Conservation (phyloP, 148 eudicot species). For the Diospyros lotus region DNA sequence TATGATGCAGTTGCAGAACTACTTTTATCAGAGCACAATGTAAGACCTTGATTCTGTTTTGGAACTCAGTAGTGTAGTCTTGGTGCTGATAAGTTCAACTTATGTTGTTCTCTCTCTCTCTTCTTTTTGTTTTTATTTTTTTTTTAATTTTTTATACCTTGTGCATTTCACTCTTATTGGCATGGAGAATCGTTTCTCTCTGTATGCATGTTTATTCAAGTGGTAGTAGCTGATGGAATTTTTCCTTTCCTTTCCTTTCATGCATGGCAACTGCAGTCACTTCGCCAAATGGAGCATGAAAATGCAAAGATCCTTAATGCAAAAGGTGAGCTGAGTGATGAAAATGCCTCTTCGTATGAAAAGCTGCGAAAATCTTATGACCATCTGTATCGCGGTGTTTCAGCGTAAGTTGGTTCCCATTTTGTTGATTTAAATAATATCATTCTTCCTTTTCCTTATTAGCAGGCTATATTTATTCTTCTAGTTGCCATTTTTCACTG, state of each 20-base stretch:
- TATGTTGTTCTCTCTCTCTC: neutral
- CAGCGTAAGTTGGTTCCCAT: conserved; percentile 61
- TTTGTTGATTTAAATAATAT: neutral
- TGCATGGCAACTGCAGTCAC: conserved; percentile 43
- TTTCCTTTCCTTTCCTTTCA: conserved; percentile 8
- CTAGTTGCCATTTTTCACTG: neutral
- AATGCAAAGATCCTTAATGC: conserved; percentile 87
- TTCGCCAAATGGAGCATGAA: conserved; percentile 94
- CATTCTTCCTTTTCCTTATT: too few relatives aligned
- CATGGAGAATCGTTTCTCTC: neutral
- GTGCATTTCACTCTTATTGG: neutral
- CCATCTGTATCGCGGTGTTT: conserved; percentile 78
- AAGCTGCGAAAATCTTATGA: conserved; percentile 94
- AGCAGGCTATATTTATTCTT: neutral
- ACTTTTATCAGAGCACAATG: conserved; percentile 81
- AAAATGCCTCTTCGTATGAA: conserved; percentile 81
- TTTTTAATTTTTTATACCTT: neutral
- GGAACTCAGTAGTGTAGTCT: neutral
- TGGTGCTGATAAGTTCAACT: neutral
- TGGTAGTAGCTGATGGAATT: conserved; percentile 8
- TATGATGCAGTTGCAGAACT: conserved; percentile 80
- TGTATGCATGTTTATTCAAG: neutral
- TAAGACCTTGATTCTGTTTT: conserved; percentile 35
- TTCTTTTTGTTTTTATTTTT: conserved; percentile 5
- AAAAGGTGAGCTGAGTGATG: conserved; percentile 95